Evolutionary conservation across 495 filamentous ascomycete genomes (phyloP).

Genomic region (Penicillium coffeae): DNA sequence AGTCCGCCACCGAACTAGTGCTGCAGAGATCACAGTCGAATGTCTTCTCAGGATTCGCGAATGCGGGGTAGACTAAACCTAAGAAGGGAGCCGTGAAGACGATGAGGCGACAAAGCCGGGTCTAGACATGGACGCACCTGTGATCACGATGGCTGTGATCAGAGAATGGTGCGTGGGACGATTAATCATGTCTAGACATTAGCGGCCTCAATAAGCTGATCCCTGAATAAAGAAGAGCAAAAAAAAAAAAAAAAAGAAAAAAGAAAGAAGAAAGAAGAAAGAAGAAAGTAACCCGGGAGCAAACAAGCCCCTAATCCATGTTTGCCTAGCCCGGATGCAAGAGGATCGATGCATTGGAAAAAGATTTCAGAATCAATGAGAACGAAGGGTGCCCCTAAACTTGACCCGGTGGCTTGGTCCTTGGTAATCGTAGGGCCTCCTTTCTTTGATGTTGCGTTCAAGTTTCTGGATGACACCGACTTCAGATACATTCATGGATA

Average conservation of each 20-base stretch:
- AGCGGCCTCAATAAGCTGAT: too few species aligned
- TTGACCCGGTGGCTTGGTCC: not conserved
- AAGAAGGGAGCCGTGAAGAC: too few species aligned
- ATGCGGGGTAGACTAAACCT: too few species aligned
- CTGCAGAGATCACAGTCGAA: too few species aligned
- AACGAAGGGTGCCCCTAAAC: not conserved
- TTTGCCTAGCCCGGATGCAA: not conserved
- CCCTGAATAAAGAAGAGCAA: not conserved
- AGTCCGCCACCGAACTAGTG: not conserved
- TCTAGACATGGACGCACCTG: too few species aligned
- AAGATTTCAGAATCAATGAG: not conserved
- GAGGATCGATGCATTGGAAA: not conserved
- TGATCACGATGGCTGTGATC: too few species aligned
- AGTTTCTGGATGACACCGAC: too few species aligned
- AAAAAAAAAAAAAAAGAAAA: not conserved
- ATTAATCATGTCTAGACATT: too few species aligned
- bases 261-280: not conserved
- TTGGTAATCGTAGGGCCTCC: not conserved
- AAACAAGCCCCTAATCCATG: not conserved
- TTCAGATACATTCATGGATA: not conserved
- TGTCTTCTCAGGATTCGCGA: too few species aligned
- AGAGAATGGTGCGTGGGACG: too few species aligned
- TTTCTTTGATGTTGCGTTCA: too few species aligned
- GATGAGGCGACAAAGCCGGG: too few species aligned
- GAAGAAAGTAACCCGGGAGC: not conserved